Base-by-base conservation (phyloP, 225 moss, liverwort and hornwort genomes). In the Rhytidiadelphus loreus region DNA sequence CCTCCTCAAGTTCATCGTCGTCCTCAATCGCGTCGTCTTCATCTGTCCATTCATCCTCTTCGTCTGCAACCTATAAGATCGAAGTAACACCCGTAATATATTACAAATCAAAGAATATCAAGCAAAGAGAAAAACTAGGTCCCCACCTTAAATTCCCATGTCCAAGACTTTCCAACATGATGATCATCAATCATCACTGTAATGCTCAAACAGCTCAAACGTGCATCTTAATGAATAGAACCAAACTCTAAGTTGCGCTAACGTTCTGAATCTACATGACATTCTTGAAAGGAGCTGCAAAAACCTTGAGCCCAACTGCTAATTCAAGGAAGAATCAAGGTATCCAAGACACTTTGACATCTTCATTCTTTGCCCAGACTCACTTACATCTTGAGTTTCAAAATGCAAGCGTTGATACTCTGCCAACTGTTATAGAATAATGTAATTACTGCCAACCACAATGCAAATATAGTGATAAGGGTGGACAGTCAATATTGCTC, bases 1-100 rank as follows among this genome's bases (percentile, higher is more conserved):
- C 85, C 65, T 87, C 88, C 30, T 86, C 84, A 12, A 83, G 56
- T 79, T 87, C 89, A 37, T 86, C 88, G 13, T 63, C 92, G 32
- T 88, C 92, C 72, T 86, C 90, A 53, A 60, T 71, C 82, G 63
- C 91, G 44, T 93, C 91, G 46, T 91, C 93, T 66, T 92, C 92
- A 77, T 93, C 91, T 76, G 81, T 88, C 84, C 86, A 93, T 88
- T 92, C 93, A 86, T 86, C 91, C 80, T 92, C 94, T 58, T 94
- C 91, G 63, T 94, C 92, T 75, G 78, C 87, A 90, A 81, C 80
- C 94, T 94, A 75, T 61, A 91, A 62, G 25, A 60, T 60, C 76
- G 73, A 87, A 87, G 85, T 26, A 76, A 82, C 58, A 44, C 39
- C 62, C 35, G 13, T 12, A 62, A 33, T 3, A 30, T 39, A 52